phyloP scores from a whole-genome alignment of 768 basidiomycete genomes.

The Rhodotorula kratochvilovae region DNA sequence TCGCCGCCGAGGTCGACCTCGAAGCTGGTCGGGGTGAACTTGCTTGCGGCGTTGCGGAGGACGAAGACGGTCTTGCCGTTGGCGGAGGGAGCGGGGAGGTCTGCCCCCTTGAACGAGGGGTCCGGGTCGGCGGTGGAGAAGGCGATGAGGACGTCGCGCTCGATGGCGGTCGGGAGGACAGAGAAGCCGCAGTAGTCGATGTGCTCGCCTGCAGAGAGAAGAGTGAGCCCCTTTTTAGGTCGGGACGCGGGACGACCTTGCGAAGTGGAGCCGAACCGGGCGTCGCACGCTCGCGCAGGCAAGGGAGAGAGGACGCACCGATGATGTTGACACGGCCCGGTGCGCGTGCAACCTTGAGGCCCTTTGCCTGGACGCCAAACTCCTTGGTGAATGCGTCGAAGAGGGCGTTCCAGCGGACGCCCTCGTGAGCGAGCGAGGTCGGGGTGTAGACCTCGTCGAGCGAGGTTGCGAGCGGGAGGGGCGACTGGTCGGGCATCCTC shows the following conservation, averaged over 20 bases:
- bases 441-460: slow-evolving; percentile 34
- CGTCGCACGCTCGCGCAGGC: not conserved
- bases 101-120: not conserved
- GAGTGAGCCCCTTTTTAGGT: too few species aligned
- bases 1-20: slow-evolving; percentile 33
- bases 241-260: too few species aligned
- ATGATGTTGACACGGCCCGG: slow-evolving; percentile 40
- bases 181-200: slow-evolving; percentile 41
- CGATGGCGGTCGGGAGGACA: slow-evolving; percentile 44
- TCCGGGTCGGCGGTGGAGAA: slow-evolving; percentile 12
- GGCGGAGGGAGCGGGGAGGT: slow-evolving; percentile 3
- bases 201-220: slow-evolving; percentile 25
- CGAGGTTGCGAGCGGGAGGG: not conserved
- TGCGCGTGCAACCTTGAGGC: slow-evolving; percentile 21
- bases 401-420: slow-evolving; percentile 25
- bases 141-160: slow-evolving; percentile 42
- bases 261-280: not conserved
- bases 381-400: slow-evolving; percentile 28
- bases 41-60: slow-evolving; percentile 37
- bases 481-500: slow-evolving; percentile 3
- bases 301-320: slow-evolving; percentile 6
- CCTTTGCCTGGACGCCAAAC: slow-evolving; percentile 7
- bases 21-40: slow-evolving; percentile 35
- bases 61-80: slow-evolving; percentile 26
- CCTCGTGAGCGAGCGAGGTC: slow-evolving; percentile 26